phyloP scores from a whole-genome alignment of 805 yeast species.

The Allodekkera sacchari region DNA sequence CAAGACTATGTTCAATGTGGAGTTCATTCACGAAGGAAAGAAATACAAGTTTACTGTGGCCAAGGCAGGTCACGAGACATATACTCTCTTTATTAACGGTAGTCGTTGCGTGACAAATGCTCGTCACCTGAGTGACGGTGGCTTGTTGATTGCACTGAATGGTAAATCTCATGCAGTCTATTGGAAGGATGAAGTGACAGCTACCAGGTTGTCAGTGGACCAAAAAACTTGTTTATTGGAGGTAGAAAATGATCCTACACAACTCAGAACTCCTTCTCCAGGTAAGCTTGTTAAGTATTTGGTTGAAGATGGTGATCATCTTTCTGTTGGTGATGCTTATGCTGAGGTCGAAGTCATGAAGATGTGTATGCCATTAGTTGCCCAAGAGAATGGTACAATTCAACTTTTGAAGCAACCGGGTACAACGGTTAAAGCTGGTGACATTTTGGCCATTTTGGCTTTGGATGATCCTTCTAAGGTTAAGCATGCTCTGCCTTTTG shows the following conservation, averaged over 20 bases:
- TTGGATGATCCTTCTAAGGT: conserved; percentile 96
- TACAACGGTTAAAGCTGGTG: conserved; percentile 94
- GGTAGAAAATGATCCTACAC: conserved; percentile 97
- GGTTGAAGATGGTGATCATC: conserved; percentile 93
- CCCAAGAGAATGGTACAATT: conserved; percentile 87
- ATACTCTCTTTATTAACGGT: conserved; percentile 89
- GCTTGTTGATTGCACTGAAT: conserved; percentile 75
- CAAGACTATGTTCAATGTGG: conserved; percentile 85
- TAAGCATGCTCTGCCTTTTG: conserved; percentile 91
- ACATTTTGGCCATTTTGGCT: conserved; percentile 88
- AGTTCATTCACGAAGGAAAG: conserved; percentile 90
- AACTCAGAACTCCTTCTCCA: conserved; percentile 96
- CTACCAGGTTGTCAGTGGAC: conserved; percentile 91
- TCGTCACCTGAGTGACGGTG: conserved; percentile 89
- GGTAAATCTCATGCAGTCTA: conserved; percentile 93
- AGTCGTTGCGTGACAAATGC: conserved; percentile 83
- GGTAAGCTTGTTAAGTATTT: conserved; percentile 92
- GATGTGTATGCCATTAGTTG: conserved; percentile 96
- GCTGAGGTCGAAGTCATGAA: conserved; percentile 99
- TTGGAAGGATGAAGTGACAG: conserved; percentile 96
- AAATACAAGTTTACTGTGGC: conserved; percentile 95
- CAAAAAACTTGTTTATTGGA: conserved; percentile 91
- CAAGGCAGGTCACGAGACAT: conserved; percentile 76
- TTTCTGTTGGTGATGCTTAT: conserved; percentile 83
- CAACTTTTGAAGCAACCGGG: conserved; percentile 97